phyloP scores from a whole-genome alignment of 768 basidiomycete species.

The Leucocoprinus birnbaumii region DNA sequence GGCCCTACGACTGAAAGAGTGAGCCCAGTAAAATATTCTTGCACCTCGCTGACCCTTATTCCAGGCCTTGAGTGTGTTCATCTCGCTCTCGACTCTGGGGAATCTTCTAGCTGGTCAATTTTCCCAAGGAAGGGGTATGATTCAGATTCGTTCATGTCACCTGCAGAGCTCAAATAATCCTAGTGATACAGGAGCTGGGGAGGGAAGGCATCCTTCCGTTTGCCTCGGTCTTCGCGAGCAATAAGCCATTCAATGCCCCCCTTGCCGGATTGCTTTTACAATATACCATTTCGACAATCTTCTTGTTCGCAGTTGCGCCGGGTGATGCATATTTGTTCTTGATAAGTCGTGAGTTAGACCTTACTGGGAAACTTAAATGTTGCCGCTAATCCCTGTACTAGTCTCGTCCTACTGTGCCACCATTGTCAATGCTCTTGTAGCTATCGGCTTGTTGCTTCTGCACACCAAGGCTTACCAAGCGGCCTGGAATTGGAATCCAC shows the following conservation, averaged over 20 bases:
- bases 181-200: constrained; percentile 45
- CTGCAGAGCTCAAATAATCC: neutral
- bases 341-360: constrained; percentile 48
- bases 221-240: constrained; percentile 55
- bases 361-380: too few relatives aligned
- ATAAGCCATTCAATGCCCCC: constrained; percentile 55
- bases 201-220: constrained; percentile 54
- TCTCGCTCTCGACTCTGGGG: constrained; percentile 50
- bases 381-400: constrained; percentile 23
- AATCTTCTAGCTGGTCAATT: constrained; percentile 60
- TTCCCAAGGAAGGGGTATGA: constrained; percentile 47
- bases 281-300: constrained; percentile 53
- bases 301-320: constrained; percentile 56
- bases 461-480: constrained; percentile 40
- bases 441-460: constrained; percentile 61
- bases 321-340: constrained; percentile 77
- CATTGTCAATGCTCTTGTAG: constrained; percentile 57
- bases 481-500: constrained; percentile 57
- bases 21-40: constrained; percentile 41
- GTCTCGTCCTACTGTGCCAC: constrained; percentile 57
- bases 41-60: constrained; percentile 49
- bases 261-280: constrained; percentile 58
- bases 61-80: constrained; percentile 21
- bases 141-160: constrained; percentile 18
- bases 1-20: constrained; percentile 61